phyloP scores from a whole-genome alignment of 129 eudicot species.

The Flaveria sonorensis region DNA sequence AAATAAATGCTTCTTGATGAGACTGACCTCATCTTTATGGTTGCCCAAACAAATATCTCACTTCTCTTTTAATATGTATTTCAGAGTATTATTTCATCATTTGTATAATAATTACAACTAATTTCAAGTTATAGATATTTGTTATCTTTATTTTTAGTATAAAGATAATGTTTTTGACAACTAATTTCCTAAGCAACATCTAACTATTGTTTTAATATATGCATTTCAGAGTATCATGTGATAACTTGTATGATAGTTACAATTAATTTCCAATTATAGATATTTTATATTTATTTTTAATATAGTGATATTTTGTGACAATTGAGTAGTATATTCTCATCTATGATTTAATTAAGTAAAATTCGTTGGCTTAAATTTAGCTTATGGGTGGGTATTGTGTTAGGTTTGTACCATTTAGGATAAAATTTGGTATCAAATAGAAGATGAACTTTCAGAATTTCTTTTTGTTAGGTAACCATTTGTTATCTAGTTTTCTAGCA shows the following conservation, averaged over 20 bases:
- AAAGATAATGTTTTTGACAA: background rate
- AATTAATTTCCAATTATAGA: background rate
- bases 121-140: background rate
- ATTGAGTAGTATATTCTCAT: background rate
- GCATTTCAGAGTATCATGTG: background rate
- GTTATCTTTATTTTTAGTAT: background rate
- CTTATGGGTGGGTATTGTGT: background rate
- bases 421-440: background rate
- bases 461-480: background rate
- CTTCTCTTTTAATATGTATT: background rate
- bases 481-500: background rate
- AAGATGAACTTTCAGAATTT: background rate
- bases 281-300: background rate
- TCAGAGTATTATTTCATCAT: background rate
- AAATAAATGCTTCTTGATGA: background rate
- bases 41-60: constrained; percentile 5
- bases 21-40: constrained; percentile 21
- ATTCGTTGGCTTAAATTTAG: background rate
- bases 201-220: background rate
- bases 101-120: background rate
- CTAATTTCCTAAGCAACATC: background rate
- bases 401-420: constrained; percentile 13
- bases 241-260: background rate
- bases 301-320: background rate
- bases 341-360: background rate